These are phyloP conservation scores for Boechera retrofracta DNA, from an alignment of 345 rosid genomes.

Conservation along the genomic window DNA sequence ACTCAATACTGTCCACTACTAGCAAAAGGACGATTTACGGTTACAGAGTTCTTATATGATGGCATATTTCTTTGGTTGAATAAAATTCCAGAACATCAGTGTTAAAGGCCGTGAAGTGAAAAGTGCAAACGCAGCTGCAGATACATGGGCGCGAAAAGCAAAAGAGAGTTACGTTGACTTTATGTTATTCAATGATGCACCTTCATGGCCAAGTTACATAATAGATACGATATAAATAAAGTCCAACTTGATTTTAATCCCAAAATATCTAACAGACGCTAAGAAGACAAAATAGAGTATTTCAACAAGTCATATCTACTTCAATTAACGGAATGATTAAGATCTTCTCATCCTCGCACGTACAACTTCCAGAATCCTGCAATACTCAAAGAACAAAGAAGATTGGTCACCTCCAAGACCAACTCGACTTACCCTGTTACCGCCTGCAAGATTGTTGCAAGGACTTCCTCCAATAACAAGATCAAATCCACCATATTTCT, in stretches of 20 bases:
- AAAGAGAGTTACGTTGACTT: neutral
- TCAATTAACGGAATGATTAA: neutral
- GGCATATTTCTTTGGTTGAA: neutral
- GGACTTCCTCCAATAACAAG: constrained; percentile 93
- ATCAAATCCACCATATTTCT: constrained; percentile 72
- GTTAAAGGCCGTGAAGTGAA: neutral
- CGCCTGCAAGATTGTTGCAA: constrained; percentile 88
- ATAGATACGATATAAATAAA: neutral
- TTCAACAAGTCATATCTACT: neutral
- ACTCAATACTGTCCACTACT: too few relatives aligned
- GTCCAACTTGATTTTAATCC: neutral
- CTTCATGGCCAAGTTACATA: neutral
- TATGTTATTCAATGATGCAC: neutral
- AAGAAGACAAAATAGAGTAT: neutral
- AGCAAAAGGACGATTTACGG: neutral
- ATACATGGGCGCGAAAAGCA: neutral
- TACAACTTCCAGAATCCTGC: constrained; percentile 68
- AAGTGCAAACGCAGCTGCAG: constrained; percentile 2
- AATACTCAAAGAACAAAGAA: constrained; percentile 73
- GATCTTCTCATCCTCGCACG: constrained; percentile 27
- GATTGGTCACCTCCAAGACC: constrained; percentile 92
- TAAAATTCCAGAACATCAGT: neutral
- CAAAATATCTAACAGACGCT: neutral
- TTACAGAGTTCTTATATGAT: neutral
- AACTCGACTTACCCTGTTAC: constrained; percentile 69